These are phyloP conservation scores for Erodium chrysanthum DNA, from an alignment of 441 rosid species.

Conservation along the genomic window DNA sequence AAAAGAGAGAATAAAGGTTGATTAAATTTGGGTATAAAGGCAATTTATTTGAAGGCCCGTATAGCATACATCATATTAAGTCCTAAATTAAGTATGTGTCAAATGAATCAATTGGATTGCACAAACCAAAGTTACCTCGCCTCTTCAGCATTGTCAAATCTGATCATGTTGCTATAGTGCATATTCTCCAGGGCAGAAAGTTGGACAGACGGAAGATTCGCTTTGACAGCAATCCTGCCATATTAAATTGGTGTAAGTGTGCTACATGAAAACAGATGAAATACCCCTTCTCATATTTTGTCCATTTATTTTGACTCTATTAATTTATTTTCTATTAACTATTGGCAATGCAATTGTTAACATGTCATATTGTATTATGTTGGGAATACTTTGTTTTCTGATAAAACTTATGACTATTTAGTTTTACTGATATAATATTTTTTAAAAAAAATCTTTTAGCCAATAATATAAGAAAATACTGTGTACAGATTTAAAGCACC, in stretches of 20 bases:
- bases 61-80: no score
- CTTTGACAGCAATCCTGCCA: constrained; percentile 68
- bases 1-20: background rate
- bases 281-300: background rate
- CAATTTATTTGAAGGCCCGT: background rate
- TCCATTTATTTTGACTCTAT: background rate
- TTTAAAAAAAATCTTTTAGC: background rate
- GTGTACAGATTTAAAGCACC: background rate
- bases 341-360: background rate
- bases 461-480: background rate
- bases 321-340: background rate
- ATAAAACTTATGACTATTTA: background rate
- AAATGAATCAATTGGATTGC: constrained; percentile 5
- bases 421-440: background rate
- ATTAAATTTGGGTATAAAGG: background rate
- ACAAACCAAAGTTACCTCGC: constrained; percentile 49
- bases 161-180: constrained; percentile 93
- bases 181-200: constrained; percentile 80
- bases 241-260: constrained; percentile 11
- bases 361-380: background rate
- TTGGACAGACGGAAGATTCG: constrained; percentile 57
- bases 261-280: background rate
- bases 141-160: constrained; percentile 75
- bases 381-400: constrained; percentile 8
- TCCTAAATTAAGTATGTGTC: constrained; percentile 10